A percentile compares a stretch with the other conserved stretches of the same genome.
Evolutionary conservation across 441 rosid species (phyloP).

Genomic region (Croton laevigatus): DNA sequence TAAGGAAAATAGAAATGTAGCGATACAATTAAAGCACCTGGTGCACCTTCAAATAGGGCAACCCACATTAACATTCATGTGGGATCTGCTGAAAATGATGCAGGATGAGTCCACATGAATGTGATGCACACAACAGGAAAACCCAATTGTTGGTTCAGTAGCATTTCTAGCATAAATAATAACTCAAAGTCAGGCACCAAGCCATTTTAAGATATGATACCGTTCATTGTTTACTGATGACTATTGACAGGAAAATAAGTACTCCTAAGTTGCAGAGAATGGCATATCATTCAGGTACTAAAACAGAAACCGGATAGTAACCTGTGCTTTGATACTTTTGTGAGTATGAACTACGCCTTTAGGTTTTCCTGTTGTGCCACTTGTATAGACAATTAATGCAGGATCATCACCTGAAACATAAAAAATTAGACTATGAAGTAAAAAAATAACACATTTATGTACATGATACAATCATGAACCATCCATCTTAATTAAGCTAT

Average conservation of each 20-base stretch:
- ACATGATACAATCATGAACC: constrained; percentile 14
- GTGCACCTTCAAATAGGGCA: too few relatives aligned
- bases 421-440: constrained; percentile 16
- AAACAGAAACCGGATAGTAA: constrained; percentile 15
- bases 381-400: constrained; percentile 85
- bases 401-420: constrained; percentile 66
- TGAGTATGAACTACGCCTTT: constrained; percentile 97
- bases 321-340: constrained; percentile 86
- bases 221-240: neutral
- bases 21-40: too few relatives aligned
- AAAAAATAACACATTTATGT: neutral
- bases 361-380: constrained; percentile 99
- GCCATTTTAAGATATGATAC: neutral
- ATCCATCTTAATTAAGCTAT: constrained; percentile 15
- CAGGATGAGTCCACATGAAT: too few relatives aligned
- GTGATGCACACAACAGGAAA: too few relatives aligned
- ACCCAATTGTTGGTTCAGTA: neutral
- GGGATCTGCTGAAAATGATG: too few relatives aligned
- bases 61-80: too few relatives aligned
- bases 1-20: too few relatives aligned
- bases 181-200: neutral
- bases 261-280: constrained; percentile 9
- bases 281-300: constrained; percentile 2
- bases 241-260: neutral
- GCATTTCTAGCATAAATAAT: neutral